phyloP scores from a whole-genome alignment of 2,329 filamentous ascomycete genomes.

The Alternaria arbusti region DNA sequence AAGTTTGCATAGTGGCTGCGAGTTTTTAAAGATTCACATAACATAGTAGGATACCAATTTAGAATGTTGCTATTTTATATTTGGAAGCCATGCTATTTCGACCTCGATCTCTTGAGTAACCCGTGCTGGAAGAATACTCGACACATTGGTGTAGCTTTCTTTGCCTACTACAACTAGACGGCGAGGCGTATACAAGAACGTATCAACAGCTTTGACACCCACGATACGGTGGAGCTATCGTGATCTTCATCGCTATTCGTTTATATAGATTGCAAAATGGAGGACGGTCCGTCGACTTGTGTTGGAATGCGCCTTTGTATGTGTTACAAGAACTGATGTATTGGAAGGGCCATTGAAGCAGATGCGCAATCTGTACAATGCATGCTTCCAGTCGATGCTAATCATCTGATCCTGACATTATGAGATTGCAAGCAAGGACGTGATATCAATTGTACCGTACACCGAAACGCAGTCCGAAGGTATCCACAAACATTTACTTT shows the following conservation, averaged over 20 bases:
- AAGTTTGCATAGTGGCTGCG: background rate
- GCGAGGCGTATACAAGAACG: too few relatives aligned
- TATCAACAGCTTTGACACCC: too few relatives aligned
- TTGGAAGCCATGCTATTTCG: too few relatives aligned
- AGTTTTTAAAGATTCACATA: slow-evolving; percentile 1
- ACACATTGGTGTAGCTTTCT: background rate
- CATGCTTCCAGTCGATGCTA: background rate
- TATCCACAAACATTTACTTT: background rate
- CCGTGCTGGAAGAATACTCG: background rate
- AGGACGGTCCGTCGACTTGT: too few relatives aligned
- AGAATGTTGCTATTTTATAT: slow-evolving; percentile 4
- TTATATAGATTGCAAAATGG: too few relatives aligned
- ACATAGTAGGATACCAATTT: slow-evolving; percentile 14
- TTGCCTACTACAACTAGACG: too few relatives aligned
- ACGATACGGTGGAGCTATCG: too few relatives aligned
- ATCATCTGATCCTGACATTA: background rate
- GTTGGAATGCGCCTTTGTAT: too few relatives aligned
- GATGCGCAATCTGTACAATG: background rate
- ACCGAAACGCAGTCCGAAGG: background rate
- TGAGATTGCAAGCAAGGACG: background rate
- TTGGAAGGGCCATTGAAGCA: background rate
- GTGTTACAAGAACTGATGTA: background rate
- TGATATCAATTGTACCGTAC: background rate
- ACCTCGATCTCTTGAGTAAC: background rate
- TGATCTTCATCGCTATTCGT: too few relatives aligned